Percentiles rank a stretch among this genome's conserved stretches.
Evolutionary conservation across 257 asterid genomes (phyloP).

Genomic region (Nicotiana knightiana): DNA sequence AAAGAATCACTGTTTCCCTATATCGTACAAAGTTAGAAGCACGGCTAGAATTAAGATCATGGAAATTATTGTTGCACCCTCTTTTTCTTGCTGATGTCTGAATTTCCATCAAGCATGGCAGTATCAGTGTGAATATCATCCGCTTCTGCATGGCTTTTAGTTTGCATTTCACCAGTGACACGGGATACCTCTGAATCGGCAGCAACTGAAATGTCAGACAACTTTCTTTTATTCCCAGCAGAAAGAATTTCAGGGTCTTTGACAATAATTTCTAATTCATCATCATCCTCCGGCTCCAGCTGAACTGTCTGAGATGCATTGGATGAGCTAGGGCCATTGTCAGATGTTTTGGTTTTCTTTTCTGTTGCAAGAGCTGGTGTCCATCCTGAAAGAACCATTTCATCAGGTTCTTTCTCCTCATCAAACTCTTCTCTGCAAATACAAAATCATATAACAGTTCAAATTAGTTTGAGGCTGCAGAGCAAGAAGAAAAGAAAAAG

Average conservation of each 20-base stretch:
- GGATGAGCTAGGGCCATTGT: constrained; percentile 70
- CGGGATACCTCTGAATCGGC: constrained; percentile 18
- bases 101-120: constrained; percentile 34
- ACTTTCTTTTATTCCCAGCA: constrained; percentile 66
- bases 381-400: constrained; percentile 87
- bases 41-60: constrained; percentile 15
- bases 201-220: constrained; percentile 22
- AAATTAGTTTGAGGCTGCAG: not conserved
- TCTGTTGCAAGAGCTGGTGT: constrained; percentile 41
- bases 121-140: constrained; percentile 27
- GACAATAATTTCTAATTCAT: constrained; percentile 45
- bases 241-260: constrained; percentile 9
- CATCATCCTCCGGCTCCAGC: constrained; percentile 41
- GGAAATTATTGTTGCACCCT: constrained; percentile 29
- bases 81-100: constrained; percentile 40
- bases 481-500: not conserved
- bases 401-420: constrained; percentile 94
- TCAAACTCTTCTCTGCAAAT: constrained; percentile 79
- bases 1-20: constrained; percentile 42
- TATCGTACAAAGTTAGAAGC: constrained; percentile 38
- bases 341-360: constrained; percentile 36
- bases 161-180: constrained; percentile 21
- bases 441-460: constrained; percentile 6
- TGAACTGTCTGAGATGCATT: constrained; percentile 34
- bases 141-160: constrained; percentile 37